These are phyloP conservation scores for Penicillium sclerotiorum DNA, from an alignment of 2,329 filamentous ascomycete genomes.

Conservation along the genomic window DNA sequence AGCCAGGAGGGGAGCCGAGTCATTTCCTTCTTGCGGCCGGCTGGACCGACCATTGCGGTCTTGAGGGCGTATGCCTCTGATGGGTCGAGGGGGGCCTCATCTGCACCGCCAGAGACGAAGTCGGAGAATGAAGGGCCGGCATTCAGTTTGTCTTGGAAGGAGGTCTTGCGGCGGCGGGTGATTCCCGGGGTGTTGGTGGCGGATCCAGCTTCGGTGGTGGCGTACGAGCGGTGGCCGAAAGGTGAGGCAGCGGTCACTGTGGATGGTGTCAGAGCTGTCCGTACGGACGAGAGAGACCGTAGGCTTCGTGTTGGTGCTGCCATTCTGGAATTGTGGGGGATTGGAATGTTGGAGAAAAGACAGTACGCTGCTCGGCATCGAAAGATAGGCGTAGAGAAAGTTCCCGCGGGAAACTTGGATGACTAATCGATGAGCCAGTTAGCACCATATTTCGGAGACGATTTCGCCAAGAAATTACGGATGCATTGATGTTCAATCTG, in stretches of 20 bases:
- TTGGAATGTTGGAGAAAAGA: conserved; percentile 3
- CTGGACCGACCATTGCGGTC: conserved; percentile 63
- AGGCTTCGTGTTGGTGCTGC: conserved; percentile 36
- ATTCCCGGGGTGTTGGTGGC: conserved; percentile 34
- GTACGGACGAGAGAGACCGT: conserved; percentile 35
- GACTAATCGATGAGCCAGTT: conserved; percentile 10
- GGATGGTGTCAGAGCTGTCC: conserved; percentile 22
- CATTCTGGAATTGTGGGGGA: conserved; percentile 27
- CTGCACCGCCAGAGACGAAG: conserved; percentile 56
- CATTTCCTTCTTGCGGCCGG: conserved; percentile 65
- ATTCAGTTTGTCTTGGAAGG: conserved; percentile 66
- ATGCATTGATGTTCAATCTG: too few species aligned
- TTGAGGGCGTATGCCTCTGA: conserved; percentile 62
- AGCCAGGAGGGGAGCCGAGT: conserved; percentile 88
- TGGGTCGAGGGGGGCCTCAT: conserved; percentile 44
- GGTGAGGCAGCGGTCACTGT: conserved; percentile 15
- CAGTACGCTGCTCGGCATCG: not conserved
- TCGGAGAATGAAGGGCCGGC: conserved; percentile 66
- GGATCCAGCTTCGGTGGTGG: conserved; percentile 42
- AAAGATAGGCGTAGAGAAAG: conserved; percentile 14
- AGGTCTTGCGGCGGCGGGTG: conserved; percentile 59
- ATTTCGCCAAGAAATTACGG: too few species aligned
- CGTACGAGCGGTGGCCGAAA: conserved; percentile 36
- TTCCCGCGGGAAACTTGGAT: conserved; percentile 33
- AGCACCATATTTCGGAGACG: too few species aligned